phyloP scores from a whole-genome alignment of 768 basidiomycete genomes.

The Mycena crocata region DNA sequence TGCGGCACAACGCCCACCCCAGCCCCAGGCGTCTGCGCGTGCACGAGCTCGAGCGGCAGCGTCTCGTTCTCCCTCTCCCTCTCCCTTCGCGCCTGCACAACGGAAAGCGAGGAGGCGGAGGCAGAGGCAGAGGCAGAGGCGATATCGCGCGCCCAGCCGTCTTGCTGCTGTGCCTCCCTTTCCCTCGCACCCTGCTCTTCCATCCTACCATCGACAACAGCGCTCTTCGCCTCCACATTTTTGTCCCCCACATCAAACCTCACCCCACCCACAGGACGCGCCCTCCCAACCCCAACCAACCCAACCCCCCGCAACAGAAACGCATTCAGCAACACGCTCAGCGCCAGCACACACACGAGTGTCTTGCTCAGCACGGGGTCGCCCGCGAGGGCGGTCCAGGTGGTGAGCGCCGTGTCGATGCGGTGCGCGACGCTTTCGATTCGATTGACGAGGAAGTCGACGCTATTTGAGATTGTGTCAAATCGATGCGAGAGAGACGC shows the following conservation, averaged over 20 bases:
- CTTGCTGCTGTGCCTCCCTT: background rate
- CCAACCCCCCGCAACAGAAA: slow-evolving; percentile 91
- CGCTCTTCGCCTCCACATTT: slow-evolving; percentile 30
- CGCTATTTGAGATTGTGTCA: no score
- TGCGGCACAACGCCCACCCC: slow-evolving; percentile 39
- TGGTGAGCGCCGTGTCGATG: slow-evolving; percentile 8
- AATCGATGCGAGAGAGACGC: no score
- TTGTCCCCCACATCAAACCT: slow-evolving; percentile 33
- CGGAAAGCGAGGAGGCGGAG: background rate
- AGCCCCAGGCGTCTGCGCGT: slow-evolving; percentile 26
- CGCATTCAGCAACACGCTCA: slow-evolving; percentile 91
- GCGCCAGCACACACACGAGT: slow-evolving; percentile 89
- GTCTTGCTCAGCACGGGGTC: slow-evolving; percentile 95
- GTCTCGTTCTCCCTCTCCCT: background rate
- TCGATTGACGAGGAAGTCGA: no score
- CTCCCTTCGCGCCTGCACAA: background rate
- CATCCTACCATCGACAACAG: slow-evolving; percentile 4
- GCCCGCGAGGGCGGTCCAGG: slow-evolving; percentile 91
- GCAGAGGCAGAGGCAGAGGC: no score
- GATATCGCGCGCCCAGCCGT: slow-evolving; percentile 30
- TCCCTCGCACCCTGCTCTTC: background rate
- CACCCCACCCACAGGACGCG: slow-evolving; percentile 33
- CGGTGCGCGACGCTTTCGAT: slow-evolving; percentile 4
- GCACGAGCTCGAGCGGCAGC: slow-evolving; percentile 11
- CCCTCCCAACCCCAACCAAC: slow-evolving; percentile 64